Evolutionary conservation across 345 rosid genomes (phyloP), one percentile per base, ranked within the genome.

Genomic region (Acer saccharum): DNA sequence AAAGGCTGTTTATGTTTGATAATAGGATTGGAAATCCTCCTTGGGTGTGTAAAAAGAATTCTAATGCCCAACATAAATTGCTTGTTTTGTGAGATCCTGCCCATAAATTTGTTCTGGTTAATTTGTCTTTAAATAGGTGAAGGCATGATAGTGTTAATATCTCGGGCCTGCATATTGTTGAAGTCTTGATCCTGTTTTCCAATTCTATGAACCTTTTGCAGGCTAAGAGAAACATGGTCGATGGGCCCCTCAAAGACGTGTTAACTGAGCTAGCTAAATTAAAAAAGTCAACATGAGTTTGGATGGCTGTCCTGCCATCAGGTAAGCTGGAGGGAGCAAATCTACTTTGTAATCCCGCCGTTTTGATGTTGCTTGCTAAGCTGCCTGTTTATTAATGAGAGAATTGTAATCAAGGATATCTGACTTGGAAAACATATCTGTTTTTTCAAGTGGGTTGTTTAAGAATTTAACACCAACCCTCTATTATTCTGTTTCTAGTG

Each of bases 211-310:
- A 65, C 57, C n/a, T 48, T 58, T 75, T 83, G 64, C 88, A 90
- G 92, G 72, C 82, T 11, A 90, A 83, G 87, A 79, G 72, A 73
- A 80, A 61, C 72, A 69, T 21, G 27, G 81, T 90, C 0, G 41
- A 46, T 32, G 83, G 69, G 63, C 92, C 87, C 48, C 83, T 90
- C 41, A 77, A 79, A 72, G 87, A 74, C 18, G 87, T 80, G 69
- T 72, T 89, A 48, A 16, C 41, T 20, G 85, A 84, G 81, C 68
- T 90, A 58, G 83, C 80, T 41, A 76, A 83, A 79, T 79, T 84
- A 25, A 84, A 78, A 74, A 74, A 74, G 71, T 41, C 75, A 3
- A 64, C 69, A 14, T 88, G 72, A 75, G 71, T 35, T 23, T 29
- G 72, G 39, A 75, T 35, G 41, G 17, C 65, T 21, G 57, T n/a